A percentile compares a stretch with the other conserved stretches of the same genome.
phyloP scores from a whole-genome alignment of 805 yeast species.

The Wickerhamomyces bovis region DNA sequence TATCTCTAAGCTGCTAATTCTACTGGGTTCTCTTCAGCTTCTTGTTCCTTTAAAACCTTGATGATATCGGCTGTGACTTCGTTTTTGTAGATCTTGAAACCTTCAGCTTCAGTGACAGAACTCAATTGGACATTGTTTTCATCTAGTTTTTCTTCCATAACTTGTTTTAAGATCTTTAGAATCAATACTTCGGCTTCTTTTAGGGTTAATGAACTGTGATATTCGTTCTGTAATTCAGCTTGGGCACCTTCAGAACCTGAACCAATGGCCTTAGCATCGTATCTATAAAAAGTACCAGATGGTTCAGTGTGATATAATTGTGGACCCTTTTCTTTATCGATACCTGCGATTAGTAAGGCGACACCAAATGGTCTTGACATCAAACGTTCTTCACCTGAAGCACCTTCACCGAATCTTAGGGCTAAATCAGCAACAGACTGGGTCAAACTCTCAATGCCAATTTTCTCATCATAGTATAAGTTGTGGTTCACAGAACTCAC shows the following conservation, averaged over 20 bases:
- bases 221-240: slow-evolving; percentile 93
- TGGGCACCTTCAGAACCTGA: slow-evolving; percentile 99
- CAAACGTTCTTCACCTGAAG: slow-evolving; percentile 83
- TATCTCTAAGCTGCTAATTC: background rate
- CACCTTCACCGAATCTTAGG: slow-evolving; percentile 94
- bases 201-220: slow-evolving; percentile 85
- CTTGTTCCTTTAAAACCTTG: slow-evolving; percentile 66
- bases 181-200: slow-evolving; percentile 90
- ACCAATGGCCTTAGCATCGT: slow-evolving; percentile 98
- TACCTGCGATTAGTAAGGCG: slow-evolving; percentile 91
- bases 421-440: slow-evolving; percentile 98
- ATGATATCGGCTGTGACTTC: slow-evolving; percentile 80
- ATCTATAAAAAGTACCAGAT: slow-evolving; percentile 94
- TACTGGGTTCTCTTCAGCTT: slow-evolving; percentile 38
- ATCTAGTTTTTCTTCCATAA: slow-evolving; percentile 98
- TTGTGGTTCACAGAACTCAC: slow-evolving; percentile 83
- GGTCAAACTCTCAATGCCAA: slow-evolving; percentile 87
- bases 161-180: slow-evolving; percentile 88
- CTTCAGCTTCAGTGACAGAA: slow-evolving; percentile 78
- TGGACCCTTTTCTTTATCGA: slow-evolving; percentile 89
- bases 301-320: slow-evolving; percentile 99
- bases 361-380: slow-evolving; percentile 99
- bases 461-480: slow-evolving; percentile 85
- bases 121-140: slow-evolving; percentile 94
- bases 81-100: slow-evolving; percentile 81